phyloP scores from a whole-genome alignment of 2,329 filamentous ascomycete genomes.

The Aaosphaeria pasadenensis region DNA sequence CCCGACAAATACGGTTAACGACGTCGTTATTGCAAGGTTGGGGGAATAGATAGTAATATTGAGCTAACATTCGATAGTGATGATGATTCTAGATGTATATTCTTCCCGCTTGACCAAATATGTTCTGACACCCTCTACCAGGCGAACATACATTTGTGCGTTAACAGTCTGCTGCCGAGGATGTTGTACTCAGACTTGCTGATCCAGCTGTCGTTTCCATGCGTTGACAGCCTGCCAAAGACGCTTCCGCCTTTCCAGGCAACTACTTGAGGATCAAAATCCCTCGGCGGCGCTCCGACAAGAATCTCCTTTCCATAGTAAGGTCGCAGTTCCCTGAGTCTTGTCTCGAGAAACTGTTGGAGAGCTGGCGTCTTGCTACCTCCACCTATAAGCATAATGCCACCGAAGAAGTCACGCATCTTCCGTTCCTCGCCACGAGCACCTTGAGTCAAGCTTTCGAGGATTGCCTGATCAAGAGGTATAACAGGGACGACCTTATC shows the following conservation, averaged over 20 bases:
- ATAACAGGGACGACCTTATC: slow-evolving; percentile 80
- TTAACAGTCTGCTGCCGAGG: slow-evolving; percentile 74
- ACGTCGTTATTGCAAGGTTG: too few relatives aligned
- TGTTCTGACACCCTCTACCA: slow-evolving; percentile 21
- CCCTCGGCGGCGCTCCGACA: slow-evolving; percentile 71
- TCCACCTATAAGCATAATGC: slow-evolving; percentile 40
- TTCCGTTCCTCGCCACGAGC: slow-evolving; percentile 89
- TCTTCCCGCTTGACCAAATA: too few relatives aligned
- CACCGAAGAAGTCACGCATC: slow-evolving; percentile 70
- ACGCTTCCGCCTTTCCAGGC: slow-evolving; percentile 97
- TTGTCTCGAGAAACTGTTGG: slow-evolving; percentile 77
- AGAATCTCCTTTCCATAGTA: slow-evolving; percentile 65
- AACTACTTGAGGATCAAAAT: slow-evolving; percentile 96
- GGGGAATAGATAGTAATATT: too few relatives aligned
- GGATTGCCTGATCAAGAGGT: slow-evolving; percentile 83
- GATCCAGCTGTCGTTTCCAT: slow-evolving; percentile 91
- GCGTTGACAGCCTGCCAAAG: slow-evolving; percentile 79
- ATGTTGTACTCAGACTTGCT: slow-evolving; percentile 83
- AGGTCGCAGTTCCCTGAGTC: slow-evolving; percentile 64
- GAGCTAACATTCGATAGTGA: too few relatives aligned
- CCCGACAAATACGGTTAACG: too few relatives aligned
- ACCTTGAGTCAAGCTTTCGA: slow-evolving; percentile 84
- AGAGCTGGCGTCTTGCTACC: slow-evolving; percentile 60
- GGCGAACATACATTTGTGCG: slow-evolving; percentile 41
- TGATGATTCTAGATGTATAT: too few relatives aligned